phyloP scores from a whole-genome alignment of 208 protist species.

The Leishmania tarentolae region DNA sequence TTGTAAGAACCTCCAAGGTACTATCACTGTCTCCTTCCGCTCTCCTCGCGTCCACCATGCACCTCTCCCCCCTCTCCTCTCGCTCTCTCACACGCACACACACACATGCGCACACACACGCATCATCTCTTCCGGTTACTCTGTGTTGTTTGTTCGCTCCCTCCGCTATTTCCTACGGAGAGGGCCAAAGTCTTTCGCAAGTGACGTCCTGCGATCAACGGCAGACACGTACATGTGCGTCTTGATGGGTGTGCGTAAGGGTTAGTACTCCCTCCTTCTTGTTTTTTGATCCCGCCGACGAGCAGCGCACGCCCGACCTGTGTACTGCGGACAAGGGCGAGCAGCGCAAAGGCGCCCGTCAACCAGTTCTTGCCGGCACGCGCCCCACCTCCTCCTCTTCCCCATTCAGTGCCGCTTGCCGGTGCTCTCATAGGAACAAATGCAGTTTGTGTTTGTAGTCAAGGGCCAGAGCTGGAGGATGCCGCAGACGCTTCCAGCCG shows the following conservation, averaged over 20 bases:
- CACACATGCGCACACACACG: background rate
- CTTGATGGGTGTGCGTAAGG: background rate
- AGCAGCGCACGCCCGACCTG: background rate
- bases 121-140: background rate
- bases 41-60: background rate
- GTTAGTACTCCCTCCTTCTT: too few relatives aligned
- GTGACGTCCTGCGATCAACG: background rate
- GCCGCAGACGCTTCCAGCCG: constrained; percentile 20
- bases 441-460: constrained; percentile 35
- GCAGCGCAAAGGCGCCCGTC: background rate
- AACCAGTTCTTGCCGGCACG: background rate
- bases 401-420: background rate
- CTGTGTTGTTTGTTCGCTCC: background rate
- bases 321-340: background rate
- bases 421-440: background rate
- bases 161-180: background rate
- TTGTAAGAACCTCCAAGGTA: background rate
- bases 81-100: background rate
- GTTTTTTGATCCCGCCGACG: background rate
- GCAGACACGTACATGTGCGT: background rate
- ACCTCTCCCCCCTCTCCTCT: background rate
- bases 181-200: background rate
- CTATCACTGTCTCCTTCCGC: background rate
- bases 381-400: background rate
- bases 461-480: constrained; percentile 9